phyloP scores from a whole-genome alignment of 1,284 basidiomycete genomes.

The Ganoderma sp. region DNA sequence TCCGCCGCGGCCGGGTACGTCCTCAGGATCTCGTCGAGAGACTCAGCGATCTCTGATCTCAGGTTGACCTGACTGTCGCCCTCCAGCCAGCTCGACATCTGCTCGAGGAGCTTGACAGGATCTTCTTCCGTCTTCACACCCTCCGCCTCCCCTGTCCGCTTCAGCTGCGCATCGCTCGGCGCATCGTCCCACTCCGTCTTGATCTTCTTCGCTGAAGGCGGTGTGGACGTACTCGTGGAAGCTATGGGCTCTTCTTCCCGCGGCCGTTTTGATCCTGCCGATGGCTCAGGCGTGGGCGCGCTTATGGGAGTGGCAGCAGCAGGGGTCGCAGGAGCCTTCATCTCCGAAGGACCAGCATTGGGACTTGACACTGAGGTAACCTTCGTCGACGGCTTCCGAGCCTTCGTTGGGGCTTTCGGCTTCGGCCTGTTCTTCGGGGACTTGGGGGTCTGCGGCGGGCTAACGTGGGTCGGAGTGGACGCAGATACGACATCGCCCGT shows the following conservation, averaged over 20 bases:
- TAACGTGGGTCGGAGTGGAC: constrained; percentile 49
- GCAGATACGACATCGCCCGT: constrained; percentile 22
- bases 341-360: constrained; percentile 29
- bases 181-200: constrained; percentile 74
- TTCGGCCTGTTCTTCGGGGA: constrained; percentile 49
- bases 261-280: constrained; percentile 55
- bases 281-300: constrained; percentile 33
- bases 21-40: constrained; percentile 66
- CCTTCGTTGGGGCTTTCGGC: constrained; percentile 39
- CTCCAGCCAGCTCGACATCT: constrained; percentile 63
- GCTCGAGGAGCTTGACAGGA: constrained; percentile 62
- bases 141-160: constrained; percentile 61
- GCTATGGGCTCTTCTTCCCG: constrained; percentile 61
- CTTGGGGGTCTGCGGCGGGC: constrained; percentile 50
- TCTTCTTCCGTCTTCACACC: constrained; percentile 71
- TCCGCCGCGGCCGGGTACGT: constrained; percentile 51
- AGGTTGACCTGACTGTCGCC: constrained; percentile 51
- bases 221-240: constrained; percentile 42
- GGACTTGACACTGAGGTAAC: constrained; percentile 22
- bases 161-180: constrained; percentile 56
- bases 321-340: constrained; percentile 43
- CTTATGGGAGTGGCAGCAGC: constrained; percentile 39
- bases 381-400: constrained; percentile 41
- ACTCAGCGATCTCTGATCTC: constrained; percentile 60
- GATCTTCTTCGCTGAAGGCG: constrained; percentile 68